Evolutionary conservation across 441 rosid species (phyloP).

Genomic region (Erodium trifolium): DNA sequence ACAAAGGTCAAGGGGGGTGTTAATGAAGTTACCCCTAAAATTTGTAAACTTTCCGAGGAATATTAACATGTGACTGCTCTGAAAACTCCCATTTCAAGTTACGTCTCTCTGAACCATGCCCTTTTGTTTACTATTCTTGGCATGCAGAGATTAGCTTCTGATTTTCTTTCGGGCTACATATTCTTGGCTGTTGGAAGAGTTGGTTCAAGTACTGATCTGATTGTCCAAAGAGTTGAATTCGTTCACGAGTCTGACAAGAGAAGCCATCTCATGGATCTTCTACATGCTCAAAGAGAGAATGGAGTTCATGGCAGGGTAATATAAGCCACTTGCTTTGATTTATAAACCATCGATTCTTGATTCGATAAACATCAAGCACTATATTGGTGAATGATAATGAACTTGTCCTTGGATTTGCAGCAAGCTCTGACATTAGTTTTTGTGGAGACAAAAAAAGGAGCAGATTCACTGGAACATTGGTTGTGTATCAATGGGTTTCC

Average conservation of each 20-base stretch:
- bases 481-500: conserved; percentile 66
- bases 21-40: background rate
- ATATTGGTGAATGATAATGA: background rate
- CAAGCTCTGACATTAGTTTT: conserved; percentile 79
- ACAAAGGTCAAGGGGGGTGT: too few species aligned
- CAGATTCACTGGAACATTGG: conserved; percentile 84
- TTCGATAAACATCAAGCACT: background rate
- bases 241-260: conserved; percentile 86
- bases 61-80: background rate
- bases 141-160: conserved; percentile 81
- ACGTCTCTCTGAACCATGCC: conserved; percentile 9
- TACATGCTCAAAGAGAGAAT: conserved; percentile 78
- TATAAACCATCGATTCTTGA: background rate
- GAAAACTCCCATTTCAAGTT: conserved; percentile 7
- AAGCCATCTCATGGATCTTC: conserved; percentile 93
- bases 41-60: background rate
- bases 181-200: too few species aligned
- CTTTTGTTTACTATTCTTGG: conserved; percentile 15
- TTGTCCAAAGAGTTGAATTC: conserved; percentile 79
- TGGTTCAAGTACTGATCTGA: conserved; percentile 62
- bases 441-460: conserved; percentile 87
- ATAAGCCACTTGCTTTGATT: background rate
- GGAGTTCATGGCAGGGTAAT: conserved; percentile 67
- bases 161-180: too few species aligned
- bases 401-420: conserved; percentile 31